These are phyloP conservation scores for Cadophora luteo-olivacea DNA, from an alignment of 2,329 filamentous ascomycete genomes.

Conservation along the genomic window DNA sequence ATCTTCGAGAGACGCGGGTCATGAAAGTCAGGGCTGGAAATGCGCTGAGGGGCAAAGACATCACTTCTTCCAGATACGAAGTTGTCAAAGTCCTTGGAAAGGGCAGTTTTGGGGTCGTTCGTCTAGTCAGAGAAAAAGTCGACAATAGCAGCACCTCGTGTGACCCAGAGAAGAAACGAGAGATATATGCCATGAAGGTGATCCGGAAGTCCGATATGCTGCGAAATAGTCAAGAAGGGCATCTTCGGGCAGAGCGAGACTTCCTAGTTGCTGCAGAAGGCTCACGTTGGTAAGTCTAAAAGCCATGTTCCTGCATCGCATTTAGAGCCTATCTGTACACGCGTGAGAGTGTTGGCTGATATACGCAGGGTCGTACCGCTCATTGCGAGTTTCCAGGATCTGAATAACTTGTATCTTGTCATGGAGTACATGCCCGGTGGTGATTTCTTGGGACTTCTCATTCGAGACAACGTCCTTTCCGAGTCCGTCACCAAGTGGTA, in stretches of 20 bases:
- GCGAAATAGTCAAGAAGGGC: slow-evolving; percentile 87
- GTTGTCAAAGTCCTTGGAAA: slow-evolving; percentile 84
- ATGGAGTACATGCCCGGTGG: slow-evolving; percentile 99
- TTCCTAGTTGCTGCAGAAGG: slow-evolving; percentile 88
- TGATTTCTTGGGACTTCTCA: slow-evolving; percentile 86
- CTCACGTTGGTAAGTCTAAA: slow-evolving; percentile 70
- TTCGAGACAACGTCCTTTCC: slow-evolving; percentile 82
- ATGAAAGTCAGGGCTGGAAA: slow-evolving; percentile 66
- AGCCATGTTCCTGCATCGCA: neutral
- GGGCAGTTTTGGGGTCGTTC: slow-evolving; percentile 93
- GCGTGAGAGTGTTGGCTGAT: slow-evolving; percentile 21
- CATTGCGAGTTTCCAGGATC: slow-evolving; percentile 88
- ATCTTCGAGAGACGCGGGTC: slow-evolving; percentile 75
- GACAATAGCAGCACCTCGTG: neutral
- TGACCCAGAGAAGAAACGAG: slow-evolving; percentile 47
- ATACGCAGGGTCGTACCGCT: slow-evolving; percentile 78
- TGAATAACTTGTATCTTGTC: slow-evolving; percentile 83
- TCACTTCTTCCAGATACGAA: slow-evolving; percentile 73
- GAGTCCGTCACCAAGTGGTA: slow-evolving; percentile 86
- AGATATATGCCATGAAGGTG: slow-evolving; percentile 95
- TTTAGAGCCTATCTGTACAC: neutral
- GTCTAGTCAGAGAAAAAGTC: slow-evolving; percentile 75
- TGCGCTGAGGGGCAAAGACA: slow-evolving; percentile 50
- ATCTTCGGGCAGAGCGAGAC: slow-evolving; percentile 88
- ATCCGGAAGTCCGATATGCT: slow-evolving; percentile 96